A percentile compares a stretch with the other conserved stretches of the same genome.
Evolutionary conservation across 768 basidiomycete genomes (phyloP).

Genomic region (Gymnopilus junonius): DNA sequence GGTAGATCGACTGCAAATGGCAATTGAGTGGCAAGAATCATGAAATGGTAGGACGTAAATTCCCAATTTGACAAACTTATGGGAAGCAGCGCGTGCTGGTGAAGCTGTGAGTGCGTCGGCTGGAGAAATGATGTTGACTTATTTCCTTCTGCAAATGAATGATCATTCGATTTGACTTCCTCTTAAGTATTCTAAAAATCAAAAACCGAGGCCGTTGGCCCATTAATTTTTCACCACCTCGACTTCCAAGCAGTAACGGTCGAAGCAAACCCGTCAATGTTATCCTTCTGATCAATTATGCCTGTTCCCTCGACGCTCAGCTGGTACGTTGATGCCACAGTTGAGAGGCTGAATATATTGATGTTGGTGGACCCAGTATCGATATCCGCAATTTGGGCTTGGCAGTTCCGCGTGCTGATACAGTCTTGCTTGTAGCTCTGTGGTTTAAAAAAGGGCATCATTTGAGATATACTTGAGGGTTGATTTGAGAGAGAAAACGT

Average conservation of each 20-base stretch:
- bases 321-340: constrained; percentile 55
- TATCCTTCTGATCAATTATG: constrained; percentile 47
- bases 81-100: too few relatives aligned
- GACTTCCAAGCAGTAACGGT: constrained; percentile 50
- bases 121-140: too few relatives aligned
- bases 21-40: too few relatives aligned
- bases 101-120: too few relatives aligned
- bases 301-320: constrained; percentile 50
- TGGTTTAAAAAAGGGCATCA: neutral
- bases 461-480: neutral
- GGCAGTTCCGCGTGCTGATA: constrained; percentile 50
- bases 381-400: constrained; percentile 61
- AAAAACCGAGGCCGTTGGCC: too few relatives aligned
- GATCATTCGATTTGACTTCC: too few relatives aligned
- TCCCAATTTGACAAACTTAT: too few relatives aligned
- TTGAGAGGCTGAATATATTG: constrained; percentile 59
- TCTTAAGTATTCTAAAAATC: too few relatives aligned
- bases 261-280: constrained; percentile 60
- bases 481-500: constrained; percentile 13
- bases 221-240: neutral
- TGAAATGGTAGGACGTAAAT: too few relatives aligned
- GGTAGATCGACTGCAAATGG: too few relatives aligned
- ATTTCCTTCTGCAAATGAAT: too few relatives aligned
- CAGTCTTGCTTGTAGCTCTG: constrained; percentile 63
- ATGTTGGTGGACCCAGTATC: constrained; percentile 46